Conservation (phyloP, 2,329 filamentous ascomycete species). For the Ceratocystis ficicola region DNA sequence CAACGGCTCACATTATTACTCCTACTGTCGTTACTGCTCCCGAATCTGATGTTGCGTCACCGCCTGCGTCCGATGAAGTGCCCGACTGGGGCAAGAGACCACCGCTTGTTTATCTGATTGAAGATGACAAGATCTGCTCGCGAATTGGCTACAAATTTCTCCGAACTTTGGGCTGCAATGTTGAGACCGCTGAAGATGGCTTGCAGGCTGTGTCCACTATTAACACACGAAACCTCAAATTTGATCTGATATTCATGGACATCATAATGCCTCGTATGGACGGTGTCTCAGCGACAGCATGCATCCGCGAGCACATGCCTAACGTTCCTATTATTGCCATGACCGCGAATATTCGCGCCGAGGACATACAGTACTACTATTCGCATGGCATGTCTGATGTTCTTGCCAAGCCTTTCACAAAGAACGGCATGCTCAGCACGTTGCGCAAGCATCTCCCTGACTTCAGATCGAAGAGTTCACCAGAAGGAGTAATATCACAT, state of each 20-base stretch:
- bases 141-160: conserved; percentile 58
- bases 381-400: conserved; percentile 99
- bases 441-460: conserved; percentile 81
- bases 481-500: conserved; percentile 8
- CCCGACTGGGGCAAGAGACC: conserved; percentile 46
- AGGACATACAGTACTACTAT: conserved; percentile 96
- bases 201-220: conserved; percentile 85
- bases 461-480: conserved; percentile 32
- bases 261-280: conserved; percentile 97
- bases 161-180: conserved; percentile 51
- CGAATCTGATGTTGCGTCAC: conserved; percentile 8
- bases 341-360: conserved; percentile 95
- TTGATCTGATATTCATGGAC: conserved; percentile 70
- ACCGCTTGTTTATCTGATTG: conserved; percentile 79
- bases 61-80: conserved; percentile 23
- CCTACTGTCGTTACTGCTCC: background rate
- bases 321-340: conserved; percentile 88
- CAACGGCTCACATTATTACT: conserved; percentile 10
- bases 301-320: conserved; percentile 77
- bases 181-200: conserved; percentile 69
- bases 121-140: conserved; percentile 60
- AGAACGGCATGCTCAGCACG: conserved; percentile 70
- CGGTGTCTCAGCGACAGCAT: conserved; percentile 84
- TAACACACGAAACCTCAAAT: conserved; percentile 39
- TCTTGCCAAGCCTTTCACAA: conserved; percentile 90